Percentiles rank a stretch among this genome's conserved stretches.
These are phyloP conservation scores for Pelargonium fulgidum DNA, from an alignment of 441 rosid genomes.

Conservation along the genomic window DNA sequence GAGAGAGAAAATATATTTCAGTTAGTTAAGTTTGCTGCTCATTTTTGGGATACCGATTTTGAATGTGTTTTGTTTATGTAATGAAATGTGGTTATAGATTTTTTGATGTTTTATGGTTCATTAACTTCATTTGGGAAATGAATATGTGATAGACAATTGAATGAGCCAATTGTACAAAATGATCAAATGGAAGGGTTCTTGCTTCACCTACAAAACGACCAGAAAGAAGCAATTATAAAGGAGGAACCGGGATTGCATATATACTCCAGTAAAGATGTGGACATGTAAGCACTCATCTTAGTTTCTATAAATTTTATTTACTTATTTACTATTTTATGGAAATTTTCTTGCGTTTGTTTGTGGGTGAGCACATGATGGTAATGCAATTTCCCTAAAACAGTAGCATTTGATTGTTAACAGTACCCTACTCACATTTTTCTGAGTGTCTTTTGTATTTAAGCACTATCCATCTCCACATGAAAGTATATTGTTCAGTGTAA, in stretches of 20 bases:
- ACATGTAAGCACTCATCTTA: slow-evolving; percentile 50
- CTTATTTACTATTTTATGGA: background rate
- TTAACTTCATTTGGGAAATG: slow-evolving; percentile 10
- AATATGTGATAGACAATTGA: slow-evolving; percentile 45
- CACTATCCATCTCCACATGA: background rate
- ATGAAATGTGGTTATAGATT: background rate
- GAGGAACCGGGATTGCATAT: slow-evolving; percentile 63
- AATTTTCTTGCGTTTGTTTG: slow-evolving; percentile 3
- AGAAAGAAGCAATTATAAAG: slow-evolving; percentile 50
- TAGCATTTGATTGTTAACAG: background rate
- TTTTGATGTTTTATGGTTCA: background rate
- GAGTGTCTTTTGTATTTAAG: background rate
- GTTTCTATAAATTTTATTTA: background rate
- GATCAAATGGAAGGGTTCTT: slow-evolving; percentile 87
- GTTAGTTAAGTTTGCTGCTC: background rate
- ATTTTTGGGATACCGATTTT: background rate
- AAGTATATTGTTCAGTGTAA: background rate
- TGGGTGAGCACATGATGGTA: background rate
- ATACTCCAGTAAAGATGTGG: slow-evolving; percentile 82
- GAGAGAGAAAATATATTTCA: background rate
- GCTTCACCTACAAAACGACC: slow-evolving; percentile 74
- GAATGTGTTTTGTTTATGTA: background rate
- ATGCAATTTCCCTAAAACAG: background rate
- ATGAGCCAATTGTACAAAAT: slow-evolving; percentile 50
- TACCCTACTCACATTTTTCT: background rate